Conservation (phyloP, 2,329 filamentous ascomycete species). For the Exserohilum rostratum region DNA sequence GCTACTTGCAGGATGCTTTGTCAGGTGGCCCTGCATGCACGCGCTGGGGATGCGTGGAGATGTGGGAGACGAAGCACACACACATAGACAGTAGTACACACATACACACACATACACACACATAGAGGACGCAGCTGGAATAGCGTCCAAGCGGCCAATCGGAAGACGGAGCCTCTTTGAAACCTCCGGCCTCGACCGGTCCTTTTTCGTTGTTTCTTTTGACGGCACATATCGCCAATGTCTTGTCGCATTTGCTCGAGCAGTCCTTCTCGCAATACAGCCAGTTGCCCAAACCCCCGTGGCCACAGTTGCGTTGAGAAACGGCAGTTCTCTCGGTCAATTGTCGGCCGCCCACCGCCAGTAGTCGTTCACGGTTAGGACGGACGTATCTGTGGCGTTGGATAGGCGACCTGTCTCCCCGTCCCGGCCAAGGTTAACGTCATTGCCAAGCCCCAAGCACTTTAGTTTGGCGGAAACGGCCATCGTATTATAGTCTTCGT, state of each 20-base stretch:
- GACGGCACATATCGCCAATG: too few relatives aligned
- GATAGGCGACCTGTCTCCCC: neutral
- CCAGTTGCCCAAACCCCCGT: neutral
- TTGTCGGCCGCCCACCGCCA: neutral
- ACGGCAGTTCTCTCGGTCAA: conserved; percentile 7
- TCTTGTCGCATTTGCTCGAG: neutral
- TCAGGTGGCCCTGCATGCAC: conserved; percentile 10
- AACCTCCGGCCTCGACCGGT: too few relatives aligned
- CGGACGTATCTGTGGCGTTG: conserved; percentile 5
- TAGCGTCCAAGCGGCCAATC: neutral
- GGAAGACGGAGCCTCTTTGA: too few relatives aligned
- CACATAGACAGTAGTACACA: too few relatives aligned
- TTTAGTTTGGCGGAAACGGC: conserved; percentile 11
- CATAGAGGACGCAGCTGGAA: neutral
- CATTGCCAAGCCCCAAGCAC: conserved; percentile 16
- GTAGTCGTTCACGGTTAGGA: neutral
- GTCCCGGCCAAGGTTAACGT: conserved; percentile 8
- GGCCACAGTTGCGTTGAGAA: neutral
- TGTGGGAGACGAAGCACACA: neutral
- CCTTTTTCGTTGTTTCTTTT: too few relatives aligned
- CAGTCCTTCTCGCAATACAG: neutral
- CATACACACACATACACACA: neutral
- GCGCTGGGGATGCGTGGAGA: neutral
- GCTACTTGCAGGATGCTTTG: conserved; percentile 8
- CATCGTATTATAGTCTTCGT: conserved; percentile 8